These are phyloP conservation scores for Annona squamosa DNA, from an alignment of 164 flowering plant genomes.

Conservation along the genomic window DNA sequence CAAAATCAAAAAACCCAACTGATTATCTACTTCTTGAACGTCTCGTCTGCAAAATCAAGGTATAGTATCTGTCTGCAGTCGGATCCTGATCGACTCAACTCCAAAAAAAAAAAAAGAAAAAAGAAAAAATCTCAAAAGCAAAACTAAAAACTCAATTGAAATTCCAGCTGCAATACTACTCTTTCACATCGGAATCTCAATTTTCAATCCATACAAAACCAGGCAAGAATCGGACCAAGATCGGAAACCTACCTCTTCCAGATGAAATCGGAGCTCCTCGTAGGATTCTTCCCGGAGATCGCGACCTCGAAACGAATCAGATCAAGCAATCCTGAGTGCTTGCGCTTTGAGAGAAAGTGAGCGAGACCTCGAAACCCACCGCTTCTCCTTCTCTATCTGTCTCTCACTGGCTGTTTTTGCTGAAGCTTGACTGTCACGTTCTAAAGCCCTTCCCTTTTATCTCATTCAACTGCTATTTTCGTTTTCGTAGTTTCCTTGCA, in stretches of 20 bases:
- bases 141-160: not conserved
- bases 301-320: not conserved
- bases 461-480: not conserved
- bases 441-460: not conserved
- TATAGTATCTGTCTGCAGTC: no score
- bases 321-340: not conserved
- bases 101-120: not conserved
- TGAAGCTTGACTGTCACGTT: conserved; percentile 23
- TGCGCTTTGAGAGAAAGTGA: not conserved
- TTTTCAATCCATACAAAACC: not conserved
- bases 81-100: no score
- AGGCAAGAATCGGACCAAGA: not conserved
- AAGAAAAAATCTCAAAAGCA: not conserved
- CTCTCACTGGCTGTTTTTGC: conserved; percentile 4
- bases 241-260: not conserved
- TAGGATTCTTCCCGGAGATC: no score
- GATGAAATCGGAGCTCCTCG: not conserved
- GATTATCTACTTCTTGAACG: no score
- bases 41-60: no score
- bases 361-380: not conserved
- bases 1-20: no score
- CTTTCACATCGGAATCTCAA: not conserved
- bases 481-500: not conserved
- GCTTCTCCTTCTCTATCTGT: not conserved
- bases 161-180: not conserved